Evolutionary conservation across 2,329 filamentous ascomycete genomes (phyloP), one percentile per base, ranked within the genome.

Genomic region (Stagonosporopsis rhizophila): DNA sequence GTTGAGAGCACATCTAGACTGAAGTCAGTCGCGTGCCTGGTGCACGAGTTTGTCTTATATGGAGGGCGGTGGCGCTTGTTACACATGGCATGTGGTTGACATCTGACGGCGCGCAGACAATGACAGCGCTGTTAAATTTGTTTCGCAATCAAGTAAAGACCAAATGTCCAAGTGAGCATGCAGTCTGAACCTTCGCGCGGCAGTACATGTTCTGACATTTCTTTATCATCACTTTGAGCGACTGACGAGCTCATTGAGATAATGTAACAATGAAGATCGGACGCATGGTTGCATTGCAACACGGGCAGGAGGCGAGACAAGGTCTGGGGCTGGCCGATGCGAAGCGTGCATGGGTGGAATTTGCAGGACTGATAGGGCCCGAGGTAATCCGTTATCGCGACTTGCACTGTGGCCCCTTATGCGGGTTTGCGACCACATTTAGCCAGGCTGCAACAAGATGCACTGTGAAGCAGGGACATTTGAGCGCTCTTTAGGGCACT

Each of bases 341-440:
- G 27, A 47, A 47, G n/a, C 32, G 28, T 25, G 47, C 25, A 44
- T 46, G 25, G 7, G 12, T 32, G 41, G 22, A 52, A 8, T 39
- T 20, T 38, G 48, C 42, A 44, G 48, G 22, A 17, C 8, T 28
- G 25, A 20, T 15, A 52, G 7, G 37, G 32, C n/a, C 53, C 53
- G 53, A 56, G 53, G 53, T 52, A 56, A 12, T 56, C 53, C 53
- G 53, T 56, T 56, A 47, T 52, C 53, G 47, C 44, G 41, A 38
- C n/a, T 4, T 41, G 25, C 7, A 47, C 12, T 48, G 48, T 56
- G 53, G 37, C 48, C 40, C 47, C 15, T 41, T 55, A 39, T 38
- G 42, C 38, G 27, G 34, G 47, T 44, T 32, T 9, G 41, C 38
- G 23, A 46, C 15, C 15, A 47, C 35, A 42, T 15, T 27, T 39